Percentiles rank a stretch among this genome's conserved stretches.
Evolutionary conservation across 2,329 filamentous ascomycete genomes (phyloP).

Genomic region (Hypomyces rosellus): DNA sequence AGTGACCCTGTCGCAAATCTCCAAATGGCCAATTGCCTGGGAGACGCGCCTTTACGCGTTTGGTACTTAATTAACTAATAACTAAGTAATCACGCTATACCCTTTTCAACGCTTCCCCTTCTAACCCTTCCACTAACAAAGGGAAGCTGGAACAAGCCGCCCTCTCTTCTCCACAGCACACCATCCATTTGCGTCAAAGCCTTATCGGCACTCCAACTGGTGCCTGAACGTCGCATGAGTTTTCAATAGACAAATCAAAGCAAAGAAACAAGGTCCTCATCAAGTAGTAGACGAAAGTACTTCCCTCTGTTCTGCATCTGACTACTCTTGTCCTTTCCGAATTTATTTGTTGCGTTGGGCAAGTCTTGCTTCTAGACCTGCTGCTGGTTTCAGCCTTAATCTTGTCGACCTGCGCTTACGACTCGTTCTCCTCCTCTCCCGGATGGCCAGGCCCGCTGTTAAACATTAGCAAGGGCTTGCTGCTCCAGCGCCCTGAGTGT

Average conservation of each 20-base stretch:
- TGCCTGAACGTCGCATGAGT: constrained; percentile 10
- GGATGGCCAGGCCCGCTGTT: constrained; percentile 7
- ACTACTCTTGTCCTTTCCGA: neutral
- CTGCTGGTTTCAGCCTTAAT: neutral
- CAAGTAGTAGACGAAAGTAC: neutral
- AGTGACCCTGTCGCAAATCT: no score
- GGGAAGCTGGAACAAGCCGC: neutral
- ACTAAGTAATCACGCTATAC: no score
- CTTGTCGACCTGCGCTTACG: neutral
- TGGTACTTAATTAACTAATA: neutral
- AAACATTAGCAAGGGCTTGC: constrained; percentile 11
- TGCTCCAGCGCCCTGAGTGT: constrained; percentile 9
- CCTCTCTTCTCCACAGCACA: constrained; percentile 3
- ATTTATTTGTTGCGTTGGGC: neutral
- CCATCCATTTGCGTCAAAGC: neutral
- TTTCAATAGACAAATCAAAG: neutral
- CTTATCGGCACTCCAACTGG: constrained; percentile 4
- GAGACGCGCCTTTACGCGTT: constrained; percentile 9
- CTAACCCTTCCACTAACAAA: no score
- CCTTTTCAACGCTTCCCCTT: no score
- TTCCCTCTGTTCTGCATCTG: neutral
- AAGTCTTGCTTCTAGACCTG: neutral
- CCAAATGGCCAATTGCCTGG: no score
- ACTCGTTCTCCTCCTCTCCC: constrained; percentile 3
- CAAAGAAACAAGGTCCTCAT: neutral